Percentiles rank a stretch among this genome's conserved stretches.
Conservation (phyloP, 306 rosid species). For the Phaseolus lunatus region DNA sequence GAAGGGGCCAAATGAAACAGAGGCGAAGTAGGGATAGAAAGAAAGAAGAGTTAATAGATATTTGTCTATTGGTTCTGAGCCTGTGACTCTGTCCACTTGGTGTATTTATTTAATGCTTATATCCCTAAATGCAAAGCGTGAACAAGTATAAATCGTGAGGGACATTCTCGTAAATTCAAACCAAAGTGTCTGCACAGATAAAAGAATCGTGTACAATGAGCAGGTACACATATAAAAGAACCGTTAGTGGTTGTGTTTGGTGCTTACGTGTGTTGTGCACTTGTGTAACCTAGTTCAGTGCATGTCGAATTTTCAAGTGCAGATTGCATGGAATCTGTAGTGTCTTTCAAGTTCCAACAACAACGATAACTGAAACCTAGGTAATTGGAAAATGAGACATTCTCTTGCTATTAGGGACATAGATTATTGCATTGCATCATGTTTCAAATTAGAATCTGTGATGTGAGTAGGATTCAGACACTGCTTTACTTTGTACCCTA, state of each 20-base stretch:
- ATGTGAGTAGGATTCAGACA: not conserved
- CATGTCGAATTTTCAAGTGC: not conserved
- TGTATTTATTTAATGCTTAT: not conserved
- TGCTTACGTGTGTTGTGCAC: not conserved
- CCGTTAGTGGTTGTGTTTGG: not conserved
- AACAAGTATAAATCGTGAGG: conserved; percentile 15
- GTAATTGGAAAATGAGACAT: conserved; percentile 11
- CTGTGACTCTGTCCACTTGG: conserved; percentile 50
- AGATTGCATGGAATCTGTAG: conserved; percentile 15
- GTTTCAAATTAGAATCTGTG: not conserved
- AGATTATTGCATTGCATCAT: not conserved
- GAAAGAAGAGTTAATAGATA: conserved; percentile 51
- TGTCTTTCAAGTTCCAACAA: not conserved
- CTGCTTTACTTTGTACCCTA: no score
- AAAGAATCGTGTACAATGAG: not conserved
- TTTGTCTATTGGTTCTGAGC: conserved; percentile 68
- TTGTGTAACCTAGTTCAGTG: no score
- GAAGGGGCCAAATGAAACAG: conserved; percentile 53
- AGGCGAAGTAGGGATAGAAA: conserved; percentile 45
- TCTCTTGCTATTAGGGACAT: conserved; percentile 16
- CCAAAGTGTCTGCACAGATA: not conserved
- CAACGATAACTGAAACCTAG: conserved; percentile 24
- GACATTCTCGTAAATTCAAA: not conserved
- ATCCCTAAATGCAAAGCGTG: not conserved
- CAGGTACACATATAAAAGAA: not conserved